Conservation (phyloP, 805 yeast species). For the Cyberlindnera samutprakarnensis region DNA sequence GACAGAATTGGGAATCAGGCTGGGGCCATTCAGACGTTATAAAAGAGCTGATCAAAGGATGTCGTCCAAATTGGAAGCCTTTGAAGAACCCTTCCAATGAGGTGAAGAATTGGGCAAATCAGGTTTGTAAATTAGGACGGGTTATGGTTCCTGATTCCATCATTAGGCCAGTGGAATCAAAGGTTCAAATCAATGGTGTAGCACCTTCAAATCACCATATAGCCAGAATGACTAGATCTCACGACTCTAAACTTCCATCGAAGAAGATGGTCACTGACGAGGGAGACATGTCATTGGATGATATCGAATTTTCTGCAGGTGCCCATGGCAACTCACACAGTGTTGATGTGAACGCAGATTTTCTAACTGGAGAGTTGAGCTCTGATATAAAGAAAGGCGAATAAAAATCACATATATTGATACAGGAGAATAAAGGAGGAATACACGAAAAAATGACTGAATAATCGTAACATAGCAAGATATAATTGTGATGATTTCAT, state of each 20-base stretch:
- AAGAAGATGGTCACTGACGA: constrained; percentile 13
- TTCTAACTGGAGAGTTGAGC: too few relatives aligned
- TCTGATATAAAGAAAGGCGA: too few relatives aligned
- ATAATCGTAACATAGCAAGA: too few relatives aligned
- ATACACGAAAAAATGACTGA: not conserved
- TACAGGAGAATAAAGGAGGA: not conserved
- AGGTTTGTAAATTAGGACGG: constrained; percentile 53
- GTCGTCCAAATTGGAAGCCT: constrained; percentile 57
- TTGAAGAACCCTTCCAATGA: constrained; percentile 45
- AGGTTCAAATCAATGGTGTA: not conserved
- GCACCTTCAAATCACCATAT: not conserved
- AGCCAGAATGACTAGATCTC: constrained; percentile 15
- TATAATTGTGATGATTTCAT: constrained; percentile 3
- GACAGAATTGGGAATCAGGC: constrained; percentile 46
- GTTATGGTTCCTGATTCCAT: constrained; percentile 45
- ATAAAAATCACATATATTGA: too few relatives aligned
- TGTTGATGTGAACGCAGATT: too few relatives aligned
- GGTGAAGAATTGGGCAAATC: constrained; percentile 55
- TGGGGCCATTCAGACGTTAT: constrained; percentile 62
- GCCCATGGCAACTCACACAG: constrained; percentile 4
- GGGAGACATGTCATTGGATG: constrained; percentile 12
- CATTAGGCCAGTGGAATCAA: constrained; percentile 9
- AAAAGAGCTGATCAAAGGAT: constrained; percentile 60
- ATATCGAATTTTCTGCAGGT: constrained; percentile 2
- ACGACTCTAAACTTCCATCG: constrained; percentile 6